Conservation (phyloP, 1,139 yeast genomes). For the Yamadazyma songkhlaensis region DNA sequence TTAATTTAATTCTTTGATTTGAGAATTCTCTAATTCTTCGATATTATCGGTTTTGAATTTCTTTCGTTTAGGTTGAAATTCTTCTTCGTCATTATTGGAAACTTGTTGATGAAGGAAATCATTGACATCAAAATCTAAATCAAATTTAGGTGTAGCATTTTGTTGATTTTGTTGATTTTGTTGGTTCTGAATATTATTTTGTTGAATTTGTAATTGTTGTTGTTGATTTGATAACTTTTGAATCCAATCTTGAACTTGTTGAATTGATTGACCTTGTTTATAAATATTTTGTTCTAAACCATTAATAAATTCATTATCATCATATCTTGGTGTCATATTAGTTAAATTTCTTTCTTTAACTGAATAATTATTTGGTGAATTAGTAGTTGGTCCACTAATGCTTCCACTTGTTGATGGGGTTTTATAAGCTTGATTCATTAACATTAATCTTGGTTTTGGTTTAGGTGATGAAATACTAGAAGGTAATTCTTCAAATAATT, state of each 20-base stretch:
- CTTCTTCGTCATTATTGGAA: constrained; percentile 19
- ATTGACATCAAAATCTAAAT: constrained; percentile 38
- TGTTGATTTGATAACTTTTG: constrained; percentile 42
- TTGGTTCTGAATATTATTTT: constrained; percentile 15
- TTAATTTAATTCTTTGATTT: constrained; percentile 4
- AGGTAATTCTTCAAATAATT: constrained; percentile 14
- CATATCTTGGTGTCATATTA: constrained; percentile 5
- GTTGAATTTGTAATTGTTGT: constrained; percentile 28
- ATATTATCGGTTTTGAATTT: constrained; percentile 11
- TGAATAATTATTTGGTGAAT: background rate
- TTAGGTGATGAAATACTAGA: constrained; percentile 14
- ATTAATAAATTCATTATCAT: constrained; percentile 21
- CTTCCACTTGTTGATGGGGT: constrained; percentile 7
- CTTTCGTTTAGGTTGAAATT: constrained; percentile 13
- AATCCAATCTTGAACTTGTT: constrained; percentile 60
- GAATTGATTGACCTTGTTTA: constrained; percentile 54
- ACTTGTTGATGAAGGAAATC: constrained; percentile 26
- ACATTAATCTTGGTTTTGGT: constrained; percentile 42
- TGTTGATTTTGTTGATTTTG: constrained; percentile 3
- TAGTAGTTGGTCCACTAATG: constrained; percentile 13
- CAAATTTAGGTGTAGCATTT: constrained; percentile 13
- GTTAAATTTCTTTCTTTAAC: background rate
- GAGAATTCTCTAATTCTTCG: constrained; percentile 10
- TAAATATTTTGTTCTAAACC: constrained; percentile 44
- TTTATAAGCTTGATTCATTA: constrained; percentile 39